phyloP scores from a whole-genome alignment of 768 basidiomycete genomes.

The Rhodotorula paludigena region DNA sequence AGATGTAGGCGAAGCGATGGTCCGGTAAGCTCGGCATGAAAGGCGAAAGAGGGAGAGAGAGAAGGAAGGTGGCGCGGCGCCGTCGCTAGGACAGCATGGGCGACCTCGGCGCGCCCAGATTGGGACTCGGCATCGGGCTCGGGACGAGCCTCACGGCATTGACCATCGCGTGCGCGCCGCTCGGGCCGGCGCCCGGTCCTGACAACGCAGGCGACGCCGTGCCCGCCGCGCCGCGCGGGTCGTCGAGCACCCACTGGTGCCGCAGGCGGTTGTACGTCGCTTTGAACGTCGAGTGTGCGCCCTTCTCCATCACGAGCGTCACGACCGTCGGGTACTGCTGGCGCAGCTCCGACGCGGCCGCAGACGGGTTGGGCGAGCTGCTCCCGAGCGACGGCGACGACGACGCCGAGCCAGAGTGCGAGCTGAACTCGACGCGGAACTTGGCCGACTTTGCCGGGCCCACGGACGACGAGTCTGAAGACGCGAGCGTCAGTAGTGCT shows the following conservation, averaged over 20 bases:
- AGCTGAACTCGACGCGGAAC: constrained; percentile 73
- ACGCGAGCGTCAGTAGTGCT: constrained; percentile 45
- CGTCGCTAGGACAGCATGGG: constrained; percentile 17
- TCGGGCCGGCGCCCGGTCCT: too few species aligned
- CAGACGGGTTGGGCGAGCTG: constrained; percentile 2
- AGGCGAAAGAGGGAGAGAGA: not conserved
- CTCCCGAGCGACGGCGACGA: constrained; percentile 10
- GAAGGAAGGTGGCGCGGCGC: not conserved
- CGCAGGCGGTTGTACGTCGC: constrained; percentile 63
- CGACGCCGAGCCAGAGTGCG: constrained; percentile 38
- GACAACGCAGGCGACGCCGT: not conserved
- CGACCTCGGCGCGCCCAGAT: constrained; percentile 16
- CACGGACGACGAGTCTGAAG: constrained; percentile 22
- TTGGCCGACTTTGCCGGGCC: constrained; percentile 61
- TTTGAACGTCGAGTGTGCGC: constrained; percentile 75
- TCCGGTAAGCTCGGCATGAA: too few species aligned
- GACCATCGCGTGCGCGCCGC: not conserved
- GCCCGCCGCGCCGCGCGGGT: constrained; percentile 6
- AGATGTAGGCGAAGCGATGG: too few species aligned
- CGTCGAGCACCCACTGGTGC: constrained; percentile 59
- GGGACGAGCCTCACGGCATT: constrained; percentile 32
- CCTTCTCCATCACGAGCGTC: constrained; percentile 74
- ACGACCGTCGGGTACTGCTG: constrained; percentile 59
- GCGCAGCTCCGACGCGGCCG: not conserved
- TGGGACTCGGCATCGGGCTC: constrained; percentile 31